Conservation (phyloP, 148 eudicot genomes). For the Polygonum maritimum region DNA sequence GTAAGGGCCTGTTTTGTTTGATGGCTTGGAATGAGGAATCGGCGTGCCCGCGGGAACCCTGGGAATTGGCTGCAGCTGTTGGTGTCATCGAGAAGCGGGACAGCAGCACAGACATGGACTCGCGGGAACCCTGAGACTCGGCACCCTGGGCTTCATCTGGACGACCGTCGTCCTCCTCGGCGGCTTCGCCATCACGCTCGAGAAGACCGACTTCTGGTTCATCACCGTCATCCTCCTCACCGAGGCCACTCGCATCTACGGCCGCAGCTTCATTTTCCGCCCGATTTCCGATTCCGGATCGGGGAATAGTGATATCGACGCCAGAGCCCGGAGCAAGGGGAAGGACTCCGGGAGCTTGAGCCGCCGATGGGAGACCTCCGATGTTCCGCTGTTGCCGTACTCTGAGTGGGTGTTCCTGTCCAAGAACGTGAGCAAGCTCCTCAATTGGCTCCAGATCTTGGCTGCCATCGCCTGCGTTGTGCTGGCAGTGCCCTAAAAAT, state of each 20-base stretch:
- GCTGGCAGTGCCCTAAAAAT: too few species aligned
- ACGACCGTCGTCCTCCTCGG: constrained; percentile 94
- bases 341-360: not conserved
- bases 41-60: too few species aligned
- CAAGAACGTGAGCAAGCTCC: constrained; percentile 58
- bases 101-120: constrained; percentile 18
- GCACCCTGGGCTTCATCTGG: constrained; percentile 88
- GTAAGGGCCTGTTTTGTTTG: too few species aligned
- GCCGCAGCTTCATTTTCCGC: constrained; percentile 48
- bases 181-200: constrained; percentile 78
- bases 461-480: constrained; percentile 66
- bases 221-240: constrained; percentile 58
- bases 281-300: constrained; percentile 10
- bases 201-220: constrained; percentile 75
- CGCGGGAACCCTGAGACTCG: constrained; percentile 33
- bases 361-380: constrained; percentile 43
- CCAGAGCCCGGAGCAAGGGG: constrained; percentile 38
- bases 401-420: constrained; percentile 49
- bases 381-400: constrained; percentile 75
- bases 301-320: constrained; percentile 19
- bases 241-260: constrained; percentile 49
- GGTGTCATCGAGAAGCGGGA: constrained; percentile 22
- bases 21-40: too few species aligned
- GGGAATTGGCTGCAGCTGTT: too few species aligned
- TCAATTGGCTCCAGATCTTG: constrained; percentile 59